Evolutionary conservation across 2,329 filamentous ascomycete species (phyloP).

Genomic region (Triangularia verruculosa): DNA sequence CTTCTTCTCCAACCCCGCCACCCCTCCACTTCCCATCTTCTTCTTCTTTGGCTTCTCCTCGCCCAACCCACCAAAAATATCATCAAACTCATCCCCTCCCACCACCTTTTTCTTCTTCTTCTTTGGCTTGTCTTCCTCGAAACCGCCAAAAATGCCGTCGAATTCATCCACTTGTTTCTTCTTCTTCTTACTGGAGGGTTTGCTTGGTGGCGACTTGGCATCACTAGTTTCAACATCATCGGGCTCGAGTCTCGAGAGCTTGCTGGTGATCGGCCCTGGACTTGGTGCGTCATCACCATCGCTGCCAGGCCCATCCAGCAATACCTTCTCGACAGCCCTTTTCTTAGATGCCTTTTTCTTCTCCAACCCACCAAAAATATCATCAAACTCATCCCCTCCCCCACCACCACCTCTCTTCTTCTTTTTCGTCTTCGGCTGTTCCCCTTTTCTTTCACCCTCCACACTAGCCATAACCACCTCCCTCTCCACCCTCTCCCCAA

Average conservation of each 20-base stretch:
- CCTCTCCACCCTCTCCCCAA: constrained; percentile 28
- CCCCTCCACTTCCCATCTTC: not conserved
- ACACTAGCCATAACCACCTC: constrained; percentile 24
- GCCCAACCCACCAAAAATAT: constrained; percentile 16
- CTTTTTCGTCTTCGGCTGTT: not conserved
- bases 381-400: constrained; percentile 65
- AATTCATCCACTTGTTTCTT: not conserved
- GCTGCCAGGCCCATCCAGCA: no score
- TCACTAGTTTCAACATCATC: no score
- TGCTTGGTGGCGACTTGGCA: no score
- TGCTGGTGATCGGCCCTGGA: no score
- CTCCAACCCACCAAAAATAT: constrained; percentile 58
- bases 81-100: constrained; percentile 18
- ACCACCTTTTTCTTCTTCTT: constrained; percentile 1
- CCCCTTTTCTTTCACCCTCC: not conserved
- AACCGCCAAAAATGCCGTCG: not conserved
- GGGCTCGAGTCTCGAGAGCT: no score
- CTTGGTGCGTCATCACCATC: no score
- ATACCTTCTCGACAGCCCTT: not conserved
- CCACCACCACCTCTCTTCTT: not conserved
- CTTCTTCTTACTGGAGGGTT: no score
- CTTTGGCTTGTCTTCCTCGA: not conserved
- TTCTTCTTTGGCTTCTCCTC: not conserved
- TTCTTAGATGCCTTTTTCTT: constrained; percentile 3
- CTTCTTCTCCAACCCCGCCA: constrained; percentile 51